Base-by-base conservation (phyloP, 2,329 filamentous ascomycete species). In the Neopestalotiopsis sp. region DNA sequence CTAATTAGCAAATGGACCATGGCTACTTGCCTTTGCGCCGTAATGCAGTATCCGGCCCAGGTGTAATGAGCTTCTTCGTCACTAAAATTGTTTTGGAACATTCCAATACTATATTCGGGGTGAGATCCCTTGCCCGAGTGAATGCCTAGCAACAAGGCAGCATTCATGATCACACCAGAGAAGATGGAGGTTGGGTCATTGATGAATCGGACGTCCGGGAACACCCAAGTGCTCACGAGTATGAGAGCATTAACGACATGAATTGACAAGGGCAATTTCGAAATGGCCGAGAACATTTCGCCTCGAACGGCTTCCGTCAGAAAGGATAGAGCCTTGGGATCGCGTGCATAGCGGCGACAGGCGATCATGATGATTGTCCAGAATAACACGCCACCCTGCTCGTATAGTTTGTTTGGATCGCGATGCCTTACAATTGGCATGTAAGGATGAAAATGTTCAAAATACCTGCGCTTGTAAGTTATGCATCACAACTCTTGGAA, bases 281-380 rank as follows among this genome's bases (percentile, higher is more conserved):
- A 78, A 34, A 86, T 75, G 20, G 83, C 77, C 4, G 77, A 75
- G 80, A 83, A 85, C 10, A 87, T 79, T 69, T 87, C 84, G 1
- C 80, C 77, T 68, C 80, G 79, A 9, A 89, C 77, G 14, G 83
- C 77, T n/a, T 86, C 84, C 57, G 83, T 78, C 4, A 88, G 75
- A 57, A 85, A 83, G 1, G 79, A 75, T 20, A 86, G 81, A 24
- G 85, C 74, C 3, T 78, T 78, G 1, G 79, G 74, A 57, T 82
- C 81, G 52, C 81, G 81, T 4, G 84, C 79, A 71, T 87, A 87
- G 0, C 85, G 83, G 2, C 86, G 84, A 32, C 82, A 84, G 7
- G 84, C 80, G 20, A 86, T 82, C 70, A 82, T 83, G 57, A 89
- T 79, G 67, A 89, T 81, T n/a, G 83, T 79, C 87, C 86, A 89